These are phyloP conservation scores for Nicotiana paniculata DNA, from an alignment of 257 asterid genomes.

Conservation along the genomic window DNA sequence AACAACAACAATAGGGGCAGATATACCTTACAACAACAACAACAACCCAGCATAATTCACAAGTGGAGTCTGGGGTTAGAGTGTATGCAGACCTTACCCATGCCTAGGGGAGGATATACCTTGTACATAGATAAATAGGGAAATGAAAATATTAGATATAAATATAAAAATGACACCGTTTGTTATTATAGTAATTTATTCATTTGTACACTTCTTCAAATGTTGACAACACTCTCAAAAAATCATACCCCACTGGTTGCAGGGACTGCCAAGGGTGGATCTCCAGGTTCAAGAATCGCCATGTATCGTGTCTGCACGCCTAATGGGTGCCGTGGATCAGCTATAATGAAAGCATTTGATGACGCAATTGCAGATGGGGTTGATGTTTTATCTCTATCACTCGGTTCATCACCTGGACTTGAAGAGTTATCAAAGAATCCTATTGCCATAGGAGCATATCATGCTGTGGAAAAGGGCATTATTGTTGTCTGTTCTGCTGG, in stretches of 20 bases:
- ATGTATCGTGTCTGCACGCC: constrained; percentile 55
- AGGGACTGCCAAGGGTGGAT: constrained; percentile 71
- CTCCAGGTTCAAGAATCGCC: constrained; percentile 62
- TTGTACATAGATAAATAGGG: too few species aligned
- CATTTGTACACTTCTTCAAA: too few species aligned
- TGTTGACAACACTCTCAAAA: too few species aligned
- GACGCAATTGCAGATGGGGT: constrained; percentile 67
- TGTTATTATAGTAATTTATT: too few species aligned
- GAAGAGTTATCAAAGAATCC: constrained; percentile 34
- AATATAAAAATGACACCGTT: too few species aligned
- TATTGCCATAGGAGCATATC: constrained; percentile 64
- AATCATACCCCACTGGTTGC: constrained; percentile 14
- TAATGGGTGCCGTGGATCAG: constrained; percentile 52
- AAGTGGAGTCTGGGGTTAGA: too few species aligned
- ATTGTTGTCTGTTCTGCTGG: constrained; percentile 65
- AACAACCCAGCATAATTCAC: too few species aligned
- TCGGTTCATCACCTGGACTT: constrained; percentile 31
- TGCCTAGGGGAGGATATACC: too few species aligned
- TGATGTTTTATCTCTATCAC: constrained; percentile 52
- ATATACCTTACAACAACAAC: too few species aligned
- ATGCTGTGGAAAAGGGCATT: constrained; percentile 55
- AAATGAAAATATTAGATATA: too few species aligned
- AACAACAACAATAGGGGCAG: too few species aligned
- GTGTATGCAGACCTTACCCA: too few species aligned
- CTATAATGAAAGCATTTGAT: constrained; percentile 47